Conservation (phyloP, 345 rosid species). For the Salix viminalis region DNA sequence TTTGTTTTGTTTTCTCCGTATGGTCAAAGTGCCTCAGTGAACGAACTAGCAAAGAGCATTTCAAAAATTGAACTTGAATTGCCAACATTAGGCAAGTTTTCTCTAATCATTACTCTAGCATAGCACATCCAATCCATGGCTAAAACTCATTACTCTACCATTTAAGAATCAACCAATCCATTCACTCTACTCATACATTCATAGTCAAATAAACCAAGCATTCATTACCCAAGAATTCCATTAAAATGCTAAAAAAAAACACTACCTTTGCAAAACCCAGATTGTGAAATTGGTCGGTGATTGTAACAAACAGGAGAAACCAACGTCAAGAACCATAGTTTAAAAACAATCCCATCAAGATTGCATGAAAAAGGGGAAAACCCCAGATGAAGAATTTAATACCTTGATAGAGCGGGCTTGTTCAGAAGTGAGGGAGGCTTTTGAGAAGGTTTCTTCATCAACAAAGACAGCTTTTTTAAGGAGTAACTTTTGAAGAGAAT, state of each 20-base stretch:
- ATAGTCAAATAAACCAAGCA: background rate
- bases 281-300: background rate
- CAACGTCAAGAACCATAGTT: background rate
- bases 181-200: background rate
- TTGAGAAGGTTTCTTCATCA: conserved; percentile 76
- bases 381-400: background rate
- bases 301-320: background rate
- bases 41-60: background rate
- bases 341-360: background rate
- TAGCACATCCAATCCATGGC: no score
- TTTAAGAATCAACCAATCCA: background rate
- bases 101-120: no score
- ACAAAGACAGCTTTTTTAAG: conserved; percentile 90
- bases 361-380: background rate
- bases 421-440: conserved; percentile 85
- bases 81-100: background rate
- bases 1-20: background rate
- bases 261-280: background rate
- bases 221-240: background rate
- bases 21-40: background rate
- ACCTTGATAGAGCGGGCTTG: conserved; percentile 95
- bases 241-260: background rate
- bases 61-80: background rate
- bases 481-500: conserved; percentile 80
- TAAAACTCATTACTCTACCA: no score